Base-by-base conservation (phyloP, 257 asterid species). In the Nicotiana tomentosiformis region DNA sequence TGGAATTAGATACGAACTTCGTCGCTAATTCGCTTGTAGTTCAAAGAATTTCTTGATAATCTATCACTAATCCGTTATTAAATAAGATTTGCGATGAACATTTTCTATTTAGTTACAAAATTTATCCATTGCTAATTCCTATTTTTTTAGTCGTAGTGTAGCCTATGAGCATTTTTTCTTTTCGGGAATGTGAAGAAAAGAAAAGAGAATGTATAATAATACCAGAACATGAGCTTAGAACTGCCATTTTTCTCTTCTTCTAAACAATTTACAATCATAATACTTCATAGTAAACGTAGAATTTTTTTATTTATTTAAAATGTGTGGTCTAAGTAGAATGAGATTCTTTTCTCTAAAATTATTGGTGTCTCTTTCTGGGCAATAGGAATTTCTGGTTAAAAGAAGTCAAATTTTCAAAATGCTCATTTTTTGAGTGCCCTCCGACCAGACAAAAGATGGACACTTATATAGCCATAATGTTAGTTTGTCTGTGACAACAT, bases 401-500 rank as follows among this genome's bases (percentile, higher is more conserved):
- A 72, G 58, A 72, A 46, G 62, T 74, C 62, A 74, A 57, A 49
- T 74, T 46, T 70, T 5, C 29, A 46, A 49, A 46, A 74, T 23
- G 58, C 58, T 53, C 18, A 53, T 53, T 3, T 14, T 53, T 53
- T 7, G 23, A 74, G 79, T 46, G 79, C 4, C 61, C 5, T 49
- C 79, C 37, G 23, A 43, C 78, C 79, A 49, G 79, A 74, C 62
- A 49, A 46, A 43, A 72, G 23, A 74, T 74, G 39, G 39, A 32
- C 79, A 49, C 51, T 26, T 74, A 23, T 74, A 74, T 8, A 49
- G 79, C 23, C 55, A 74, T 15, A 49, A 74, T 46, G 62, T 49
- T 49, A 49, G 39, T 20, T 43, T 74, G 79, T 74, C 62, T 74
- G 79, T 74, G 62, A 74, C 62, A 49, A 49, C 62, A 49, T 74